Conservation (phyloP, 202 grass and related monocot genomes). For the Elaeis oleifera region DNA sequence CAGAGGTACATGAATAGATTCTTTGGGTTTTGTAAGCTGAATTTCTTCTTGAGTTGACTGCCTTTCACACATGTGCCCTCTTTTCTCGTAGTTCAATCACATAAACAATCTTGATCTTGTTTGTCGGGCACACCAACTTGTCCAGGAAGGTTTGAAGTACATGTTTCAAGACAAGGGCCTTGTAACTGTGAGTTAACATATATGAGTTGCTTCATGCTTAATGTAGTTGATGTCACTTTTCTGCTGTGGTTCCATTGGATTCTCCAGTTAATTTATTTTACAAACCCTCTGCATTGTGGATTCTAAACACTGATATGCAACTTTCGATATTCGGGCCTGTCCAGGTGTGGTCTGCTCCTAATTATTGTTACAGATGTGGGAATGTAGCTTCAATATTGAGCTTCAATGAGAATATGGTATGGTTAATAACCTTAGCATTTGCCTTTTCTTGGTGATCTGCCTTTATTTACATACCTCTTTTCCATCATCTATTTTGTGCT, state of each 20-base stretch:
- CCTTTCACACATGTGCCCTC: not conserved
- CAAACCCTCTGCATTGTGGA: too few relatives aligned
- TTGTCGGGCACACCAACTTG: slow-evolving; percentile 4
- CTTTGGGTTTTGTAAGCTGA: not conserved
- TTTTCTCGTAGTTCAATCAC: slow-evolving; percentile 1
- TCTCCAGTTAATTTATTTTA: too few relatives aligned
- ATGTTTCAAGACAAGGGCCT: slow-evolving; percentile 3
- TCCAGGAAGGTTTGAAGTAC: slow-evolving; percentile 1
- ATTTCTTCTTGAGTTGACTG: not conserved
- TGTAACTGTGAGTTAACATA: slow-evolving; percentile 1
- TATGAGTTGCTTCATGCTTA: not conserved
- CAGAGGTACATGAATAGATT: not conserved
- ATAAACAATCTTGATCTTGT: slow-evolving; percentile 1
- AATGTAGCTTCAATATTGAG: slow-evolving; percentile 6
- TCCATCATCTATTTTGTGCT: too few relatives aligned
- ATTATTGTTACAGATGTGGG: slow-evolving; percentile 9
- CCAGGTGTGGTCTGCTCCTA: slow-evolving; percentile 1
- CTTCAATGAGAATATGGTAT: slow-evolving; percentile 6
- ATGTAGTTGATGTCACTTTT: too few relatives aligned
- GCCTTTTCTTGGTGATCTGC: too few relatives aligned
- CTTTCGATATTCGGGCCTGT: not conserved
- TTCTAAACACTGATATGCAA: too few relatives aligned
- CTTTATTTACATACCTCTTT: too few relatives aligned
- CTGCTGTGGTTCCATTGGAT: too few relatives aligned
- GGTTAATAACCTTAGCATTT: not conserved